phyloP scores from a whole-genome alignment of 2,329 filamentous ascomycete genomes.

The Penicillium palitans region DNA sequence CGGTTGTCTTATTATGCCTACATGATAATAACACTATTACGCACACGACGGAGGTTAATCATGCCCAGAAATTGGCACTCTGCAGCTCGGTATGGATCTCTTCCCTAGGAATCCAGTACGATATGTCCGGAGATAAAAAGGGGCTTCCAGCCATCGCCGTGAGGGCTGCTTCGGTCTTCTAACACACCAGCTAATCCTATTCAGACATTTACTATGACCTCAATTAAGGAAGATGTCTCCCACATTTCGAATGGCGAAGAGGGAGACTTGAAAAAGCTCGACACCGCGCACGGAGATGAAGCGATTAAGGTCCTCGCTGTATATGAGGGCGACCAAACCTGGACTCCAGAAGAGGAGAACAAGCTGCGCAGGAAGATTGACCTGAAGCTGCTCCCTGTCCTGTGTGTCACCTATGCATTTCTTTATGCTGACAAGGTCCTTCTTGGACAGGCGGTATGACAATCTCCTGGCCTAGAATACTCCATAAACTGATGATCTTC shows the following conservation, averaged over 20 bases:
- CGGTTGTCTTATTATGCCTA: neutral
- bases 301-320: neutral
- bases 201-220: neutral
- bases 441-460: conserved; percentile 52
- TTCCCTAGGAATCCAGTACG: neutral
- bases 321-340: neutral
- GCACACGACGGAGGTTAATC: neutral
- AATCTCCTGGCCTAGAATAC: conserved; percentile 40
- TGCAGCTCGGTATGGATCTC: neutral
- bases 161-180: neutral
- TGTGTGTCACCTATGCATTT: conserved; percentile 49
- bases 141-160: neutral
- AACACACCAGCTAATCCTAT: neutral
- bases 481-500: neutral
- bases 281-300: neutral
- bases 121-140: neutral
- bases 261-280: neutral
- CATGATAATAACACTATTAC: neutral
- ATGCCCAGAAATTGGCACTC: neutral
- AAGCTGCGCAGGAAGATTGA: neutral
- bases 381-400: conserved; percentile 34
- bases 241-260: neutral
- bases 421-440: conserved; percentile 57
- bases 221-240: neutral
- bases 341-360: neutral